Evolutionary conservation across 768 basidiomycete genomes (phyloP), one percentile per base, ranked within the genome.

Genomic region (Auriscalpium vulgare): DNA sequence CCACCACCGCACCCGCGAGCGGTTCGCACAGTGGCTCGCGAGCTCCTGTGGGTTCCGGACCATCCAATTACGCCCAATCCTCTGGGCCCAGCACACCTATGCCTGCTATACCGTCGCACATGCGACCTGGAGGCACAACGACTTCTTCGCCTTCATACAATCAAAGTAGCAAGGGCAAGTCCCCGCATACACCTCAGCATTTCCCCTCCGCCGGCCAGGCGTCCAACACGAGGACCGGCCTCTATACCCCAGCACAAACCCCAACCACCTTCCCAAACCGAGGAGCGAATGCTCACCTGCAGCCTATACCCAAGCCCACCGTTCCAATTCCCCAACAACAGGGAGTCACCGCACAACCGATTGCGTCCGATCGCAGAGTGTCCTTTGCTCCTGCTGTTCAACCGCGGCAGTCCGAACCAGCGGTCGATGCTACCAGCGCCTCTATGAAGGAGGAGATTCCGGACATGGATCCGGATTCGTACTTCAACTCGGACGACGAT

Each of bases 401-500:
- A 43, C 40, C 17, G n/a, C 50, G 19, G 19, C 45, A 46, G 49
- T 17, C 34, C 37, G 47, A 47, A 10, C 21, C 53, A 34, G 36
- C 51, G 16, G 59, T 46, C 2, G 56, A 63, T n/a, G 48, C 53
- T 29, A 11, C 53, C 29, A 6, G 45, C 11, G 40, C 49, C 2
- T 19, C 51, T 34, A 35, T 34, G 10, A 21, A 23, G 10, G 46
- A 17, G 3, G 50, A 60, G 43, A 53, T 52, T 11, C 29, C 29
- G 29, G 59, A 56, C 10, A 34, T 57, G 10, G 76, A 69, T 1
- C 72, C 72, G 16, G 59, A 75, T 0, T 83, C 78, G 59, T 72
- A 73, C 10, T 78, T 82, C 59, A 72, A 74, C 55, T 85, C 84
- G 1, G 84, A 90, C 43, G 87, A 88, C 53, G 86, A 83, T 53